Base-by-base conservation (phyloP, 768 basidiomycete genomes). In the Rhodotorula taiwanensis region DNA sequence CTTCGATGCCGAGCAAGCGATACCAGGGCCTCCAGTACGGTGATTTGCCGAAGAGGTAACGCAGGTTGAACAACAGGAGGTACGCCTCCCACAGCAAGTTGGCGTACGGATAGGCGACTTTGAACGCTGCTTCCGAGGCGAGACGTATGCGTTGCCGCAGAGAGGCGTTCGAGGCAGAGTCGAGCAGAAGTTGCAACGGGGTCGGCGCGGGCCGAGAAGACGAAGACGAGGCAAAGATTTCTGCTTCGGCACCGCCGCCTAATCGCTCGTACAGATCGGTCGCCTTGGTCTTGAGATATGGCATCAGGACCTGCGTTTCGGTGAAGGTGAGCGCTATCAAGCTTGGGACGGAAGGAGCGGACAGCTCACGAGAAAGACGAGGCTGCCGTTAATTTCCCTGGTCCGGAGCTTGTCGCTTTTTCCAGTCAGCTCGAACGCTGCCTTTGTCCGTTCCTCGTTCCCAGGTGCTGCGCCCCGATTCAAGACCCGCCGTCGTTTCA, bases 11-110 rank as follows among this genome's bases (percentile, higher is more conserved):
- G 48, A 92, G 81, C 86, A 87, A 87, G 28, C 82, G 79, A 53
- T 95, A 77, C 93, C 93, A 98, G 18, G 94, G 92, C 69, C 93
- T 83, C 76, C 94, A 91, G 73, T 84, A 86, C 9, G 85, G 81
- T 23, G 87, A 89, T 75, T 80, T 81, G 66, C 91, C 89, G 72
- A 95, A 97, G 20, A 97, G 80, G 76, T 95, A 98, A 20, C 85
- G 84, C 51, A 97, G 76, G 74, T 95, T 97, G 79, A 84, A 90
- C 7, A 81, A 76, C 11, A 97, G 79, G 58, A 93, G 77, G 83
- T 87, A 88, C n/a, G 84, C 61, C 76, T 98, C 93, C 67, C 87
- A 86, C 6, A 79, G 73, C 8, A 82, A 79, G 74, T 89, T 94
- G 21, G 84, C 71, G 81, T 85, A 91, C 0, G 95, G 95, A 74